Base-by-base conservation (phyloP, 495 filamentous ascomycete genomes). In the Trichocladium antarcticum region DNA sequence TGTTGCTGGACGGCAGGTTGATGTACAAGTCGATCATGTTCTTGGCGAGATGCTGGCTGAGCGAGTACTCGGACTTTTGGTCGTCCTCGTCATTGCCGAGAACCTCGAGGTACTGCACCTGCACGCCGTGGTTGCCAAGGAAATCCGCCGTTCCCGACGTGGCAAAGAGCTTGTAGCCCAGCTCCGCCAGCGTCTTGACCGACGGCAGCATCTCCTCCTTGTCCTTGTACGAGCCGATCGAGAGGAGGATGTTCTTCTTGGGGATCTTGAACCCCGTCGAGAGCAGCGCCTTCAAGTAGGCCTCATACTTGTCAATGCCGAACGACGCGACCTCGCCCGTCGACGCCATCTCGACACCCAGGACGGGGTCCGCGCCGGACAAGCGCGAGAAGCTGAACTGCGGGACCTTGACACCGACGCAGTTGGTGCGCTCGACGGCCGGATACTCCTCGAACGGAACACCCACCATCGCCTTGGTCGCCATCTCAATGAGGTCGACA, bases 281-380 rank as follows among this genome's bases (percentile, higher is more conserved):
- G 50, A 98, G 77, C 17, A 98, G 69, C 34, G 85, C 92, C 71
- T 98, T 98, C 51, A 97, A 76, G 61, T 98, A 98, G 11, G 92
- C 92, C 67, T 98, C 92, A 61, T 93, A 94, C 68, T 95, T 95
- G 64, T 95, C 89, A 50, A 76, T 75, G 55, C 92, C 92, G 65
- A 98, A 98, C 50, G 86, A 95, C 57, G 92, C 92, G 57, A 98
- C 92, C 65, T 98, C 92, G 57, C 92, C 92, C 28, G 92, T 98
- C 17, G 92, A 98, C 9, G 92, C 92, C 92, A 98, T 98, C 71
- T 98, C 92, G 38, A 98, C 92, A 63, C 92, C 92, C 37, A 97
- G 74, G 12, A 98, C 90, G 27, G 92, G 92, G 66, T 98, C 92
- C 5, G 92, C 92, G 22, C 92, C 92, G 37, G 92, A 93, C 21